Base-by-base conservation (phyloP, 345 rosid species). In the Fremontodendron californicum region DNA sequence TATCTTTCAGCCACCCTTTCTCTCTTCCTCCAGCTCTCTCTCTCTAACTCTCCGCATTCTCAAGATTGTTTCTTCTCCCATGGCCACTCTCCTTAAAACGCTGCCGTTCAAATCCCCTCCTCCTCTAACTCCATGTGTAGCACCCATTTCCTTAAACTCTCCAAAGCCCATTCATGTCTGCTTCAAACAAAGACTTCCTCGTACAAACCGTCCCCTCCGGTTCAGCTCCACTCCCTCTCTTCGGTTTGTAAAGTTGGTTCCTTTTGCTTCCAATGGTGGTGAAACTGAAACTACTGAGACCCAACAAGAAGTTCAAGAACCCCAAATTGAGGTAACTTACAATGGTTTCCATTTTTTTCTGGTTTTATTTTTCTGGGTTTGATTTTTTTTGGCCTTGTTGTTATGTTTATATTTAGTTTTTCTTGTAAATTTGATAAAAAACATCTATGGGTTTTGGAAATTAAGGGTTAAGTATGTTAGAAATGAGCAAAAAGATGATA, bases 81-180 rank as follows among this genome's bases (percentile, higher is more conserved):
- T 92, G 98, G 97, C 97, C 69, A 87, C 88, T 54, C 85, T 92
- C 83, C 81, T 90, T 75, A 85, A 83, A 77, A 84, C 98, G 81
- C 78, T 86, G 77, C 88, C 91, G 74, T 85, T 88, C 69, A 84
- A 67, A 31, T 80, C 88, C 9, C 81, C 85, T 49, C 75, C 82
- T 19, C 43, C 61, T 33, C 80, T 84, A 8, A 37, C 78, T 60
- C 82, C 80, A 18, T 84, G 35, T 46, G 40, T 55, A 4, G 37
- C 80, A 9, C 2, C 82, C 73, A 3, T 76, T 2, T 75, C 90
- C 21, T 75, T 75, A 23, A 73, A 63, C 64, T 62, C 86, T 49
- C 52, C 80, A 7, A 83, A 82, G 25, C 86, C 88, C 39, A 45
- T 73, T 27, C 77, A 81, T 72, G 69, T 92, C 58, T 80, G 90